Conservation (phyloP, 1,284 basidiomycete genomes). For the Cryptococcus depauperatus region DNA sequence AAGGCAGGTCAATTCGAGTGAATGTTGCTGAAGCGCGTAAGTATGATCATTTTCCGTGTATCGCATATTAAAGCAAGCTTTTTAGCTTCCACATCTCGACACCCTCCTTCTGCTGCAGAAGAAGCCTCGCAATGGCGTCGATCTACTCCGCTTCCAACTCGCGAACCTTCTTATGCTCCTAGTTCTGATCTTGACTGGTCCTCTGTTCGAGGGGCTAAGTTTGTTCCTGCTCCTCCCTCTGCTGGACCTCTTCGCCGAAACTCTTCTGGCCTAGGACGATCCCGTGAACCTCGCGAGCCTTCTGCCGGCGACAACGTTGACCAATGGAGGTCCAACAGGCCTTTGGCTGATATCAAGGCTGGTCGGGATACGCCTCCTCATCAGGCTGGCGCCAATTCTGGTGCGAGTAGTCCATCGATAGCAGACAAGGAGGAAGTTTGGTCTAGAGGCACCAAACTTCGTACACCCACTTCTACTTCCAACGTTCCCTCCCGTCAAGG, state of each 20-base stretch:
- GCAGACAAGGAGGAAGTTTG: conserved; percentile 68
- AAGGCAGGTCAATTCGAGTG: conserved; percentile 73
- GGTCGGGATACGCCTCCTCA: conserved; percentile 28
- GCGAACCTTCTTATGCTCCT: conserved; percentile 14
- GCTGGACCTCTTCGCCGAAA: conserved; percentile 25
- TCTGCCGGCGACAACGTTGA: conserved; percentile 46
- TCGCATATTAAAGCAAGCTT: neutral
- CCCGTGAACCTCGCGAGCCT: conserved; percentile 16
- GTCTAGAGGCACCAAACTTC: conserved; percentile 43
- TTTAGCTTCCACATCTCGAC: conserved; percentile 18
- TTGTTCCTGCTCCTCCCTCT: conserved; percentile 37
- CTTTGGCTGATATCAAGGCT: conserved; percentile 23
- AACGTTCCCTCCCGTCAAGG: conserved; percentile 21
- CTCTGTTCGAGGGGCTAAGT: conserved; percentile 46
- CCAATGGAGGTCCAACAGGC: conserved; percentile 48
- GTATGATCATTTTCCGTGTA: conserved; percentile 33
- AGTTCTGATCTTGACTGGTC: conserved; percentile 44
- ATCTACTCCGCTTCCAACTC: conserved; percentile 72
- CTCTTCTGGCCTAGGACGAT: conserved; percentile 24
- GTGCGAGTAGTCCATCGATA: conserved; percentile 30
- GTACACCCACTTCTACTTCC: conserved; percentile 20
- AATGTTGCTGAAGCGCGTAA: conserved; percentile 92
- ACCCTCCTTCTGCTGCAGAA: conserved; percentile 46
- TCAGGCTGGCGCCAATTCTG: conserved; percentile 13
- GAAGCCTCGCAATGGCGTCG: conserved; percentile 67